Conservation (phyloP, 768 basidiomycete species). For the Russula griseocarnosa region DNA sequence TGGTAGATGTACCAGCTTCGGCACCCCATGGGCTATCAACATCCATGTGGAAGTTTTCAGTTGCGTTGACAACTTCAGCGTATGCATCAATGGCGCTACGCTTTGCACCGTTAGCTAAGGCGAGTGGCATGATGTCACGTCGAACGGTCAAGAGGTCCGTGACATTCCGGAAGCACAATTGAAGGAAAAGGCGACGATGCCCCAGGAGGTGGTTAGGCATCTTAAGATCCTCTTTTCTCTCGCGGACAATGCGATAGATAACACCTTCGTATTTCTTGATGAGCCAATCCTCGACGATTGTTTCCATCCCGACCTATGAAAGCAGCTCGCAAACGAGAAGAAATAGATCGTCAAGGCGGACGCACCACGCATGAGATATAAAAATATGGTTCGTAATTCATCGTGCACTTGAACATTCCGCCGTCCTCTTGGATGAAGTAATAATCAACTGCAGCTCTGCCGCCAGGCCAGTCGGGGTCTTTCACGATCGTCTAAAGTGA, state of each 20-base stretch:
- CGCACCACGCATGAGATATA: conserved; percentile 85
- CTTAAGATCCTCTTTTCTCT: conserved; percentile 90
- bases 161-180: conserved; percentile 89
- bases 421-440: conserved; percentile 99
- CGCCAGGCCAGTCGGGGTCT: conserved; percentile 78
- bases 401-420: conserved; percentile 90
- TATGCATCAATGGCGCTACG: conserved; percentile 95
- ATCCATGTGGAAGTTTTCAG: conserved; percentile 60
- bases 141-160: conserved; percentile 84
- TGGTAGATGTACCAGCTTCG: conserved; percentile 40
- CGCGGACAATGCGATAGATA: conserved; percentile 70
- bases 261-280: conserved; percentile 89
- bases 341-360: conserved; percentile 8
- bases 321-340: conserved; percentile 5
- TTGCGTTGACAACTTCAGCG: conserved; percentile 85
- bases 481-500: conserved; percentile 70
- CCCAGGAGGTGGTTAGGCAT: conserved; percentile 96
- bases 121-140: conserved; percentile 85
- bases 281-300: conserved; percentile 91
- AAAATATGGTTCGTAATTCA: conserved; percentile 94
- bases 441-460: conserved; percentile 88
- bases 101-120: conserved; percentile 85
- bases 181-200: conserved; percentile 84
- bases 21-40: conserved; percentile 63
- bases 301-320: conserved; percentile 74